phyloP scores from a whole-genome alignment of 2,329 filamentous ascomycete species.

The Pseudopithomyces chartarum region DNA sequence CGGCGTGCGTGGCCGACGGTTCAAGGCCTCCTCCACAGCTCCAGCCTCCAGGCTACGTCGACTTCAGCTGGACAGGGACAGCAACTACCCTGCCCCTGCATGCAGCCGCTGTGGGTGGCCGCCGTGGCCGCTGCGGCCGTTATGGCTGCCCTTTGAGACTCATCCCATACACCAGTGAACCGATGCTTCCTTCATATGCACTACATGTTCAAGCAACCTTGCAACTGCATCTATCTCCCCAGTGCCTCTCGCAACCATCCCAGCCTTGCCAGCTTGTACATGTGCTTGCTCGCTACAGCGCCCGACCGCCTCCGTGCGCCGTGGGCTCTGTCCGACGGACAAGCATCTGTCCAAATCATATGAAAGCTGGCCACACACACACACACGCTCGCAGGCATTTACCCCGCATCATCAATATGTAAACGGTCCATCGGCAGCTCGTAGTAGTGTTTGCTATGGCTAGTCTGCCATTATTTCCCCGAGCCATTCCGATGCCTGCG shows the following conservation, averaged over 20 bases:
- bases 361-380: neutral
- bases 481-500: neutral
- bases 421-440: neutral
- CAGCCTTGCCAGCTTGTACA: too few species aligned
- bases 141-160: neutral
- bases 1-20: neutral
- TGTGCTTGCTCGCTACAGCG: too few species aligned
- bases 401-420: slow-evolving; percentile 1
- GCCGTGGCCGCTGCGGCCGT: neutral
- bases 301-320: too few species aligned
- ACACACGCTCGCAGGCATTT: too few species aligned
- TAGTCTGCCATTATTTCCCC: neutral
- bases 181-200: neutral
- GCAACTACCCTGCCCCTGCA: neutral
- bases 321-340: too few species aligned
- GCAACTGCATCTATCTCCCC: too few species aligned
- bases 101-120: neutral
- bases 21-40: neutral
- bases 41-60: too few species aligned
- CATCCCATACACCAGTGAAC: neutral
- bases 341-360: neutral
- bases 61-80: slow-evolving; percentile 1
- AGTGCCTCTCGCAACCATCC: too few species aligned
- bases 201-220: neutral
- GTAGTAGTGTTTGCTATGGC: too few species aligned